Percentiles rank a stretch among this genome's conserved stretches.
These are phyloP conservation scores for Anthracocystis panici-leucophaei DNA, from an alignment of 1,284 basidiomycete genomes.

Conservation along the genomic window DNA sequence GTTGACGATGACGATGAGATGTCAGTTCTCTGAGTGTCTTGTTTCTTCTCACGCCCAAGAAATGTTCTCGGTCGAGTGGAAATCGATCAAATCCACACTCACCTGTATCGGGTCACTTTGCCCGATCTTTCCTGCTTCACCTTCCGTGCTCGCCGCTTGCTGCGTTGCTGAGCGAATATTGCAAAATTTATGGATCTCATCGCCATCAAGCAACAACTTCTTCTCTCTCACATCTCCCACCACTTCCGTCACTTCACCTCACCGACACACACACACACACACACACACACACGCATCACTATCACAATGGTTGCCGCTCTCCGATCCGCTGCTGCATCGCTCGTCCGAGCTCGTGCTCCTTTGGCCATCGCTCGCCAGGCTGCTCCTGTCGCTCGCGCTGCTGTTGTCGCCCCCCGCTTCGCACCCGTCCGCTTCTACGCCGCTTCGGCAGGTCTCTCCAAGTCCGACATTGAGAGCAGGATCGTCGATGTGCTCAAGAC, in stretches of 20 bases:
- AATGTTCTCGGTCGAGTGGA: conserved; percentile 46
- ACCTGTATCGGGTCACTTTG: neutral
- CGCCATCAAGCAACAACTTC: conserved; percentile 26
- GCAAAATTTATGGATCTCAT: conserved; percentile 35
- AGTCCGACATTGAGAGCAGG: conserved; percentile 82
- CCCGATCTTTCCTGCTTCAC: neutral
- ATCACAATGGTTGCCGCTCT: conserved; percentile 55
- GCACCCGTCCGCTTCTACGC: conserved; percentile 75
- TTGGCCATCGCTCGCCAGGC: conserved; percentile 37
- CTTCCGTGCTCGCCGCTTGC: neutral
- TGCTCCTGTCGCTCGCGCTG: conserved; percentile 50
- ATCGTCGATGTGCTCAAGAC: conserved; percentile 89
- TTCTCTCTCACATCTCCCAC: conserved; percentile 7
- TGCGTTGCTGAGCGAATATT: conserved; percentile 21
- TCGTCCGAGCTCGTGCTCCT: conserved; percentile 50
- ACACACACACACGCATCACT: conserved; percentile 8
- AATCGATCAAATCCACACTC: conserved; percentile 6
- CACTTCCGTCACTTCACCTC: conserved; percentile 10
- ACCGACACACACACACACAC: conserved; percentile 12
- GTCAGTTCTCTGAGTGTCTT: neutral
- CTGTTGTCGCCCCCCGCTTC: conserved; percentile 46
- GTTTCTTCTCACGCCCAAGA: conserved; percentile 18
- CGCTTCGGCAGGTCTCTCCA: conserved; percentile 79
- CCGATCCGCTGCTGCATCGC: conserved; percentile 48
- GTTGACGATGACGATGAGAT: neutral